Evolutionary conservation across 2,329 filamentous ascomycete genomes (phyloP), one percentile per base, ranked within the genome.

Genomic region (Penicillium sp.): DNA sequence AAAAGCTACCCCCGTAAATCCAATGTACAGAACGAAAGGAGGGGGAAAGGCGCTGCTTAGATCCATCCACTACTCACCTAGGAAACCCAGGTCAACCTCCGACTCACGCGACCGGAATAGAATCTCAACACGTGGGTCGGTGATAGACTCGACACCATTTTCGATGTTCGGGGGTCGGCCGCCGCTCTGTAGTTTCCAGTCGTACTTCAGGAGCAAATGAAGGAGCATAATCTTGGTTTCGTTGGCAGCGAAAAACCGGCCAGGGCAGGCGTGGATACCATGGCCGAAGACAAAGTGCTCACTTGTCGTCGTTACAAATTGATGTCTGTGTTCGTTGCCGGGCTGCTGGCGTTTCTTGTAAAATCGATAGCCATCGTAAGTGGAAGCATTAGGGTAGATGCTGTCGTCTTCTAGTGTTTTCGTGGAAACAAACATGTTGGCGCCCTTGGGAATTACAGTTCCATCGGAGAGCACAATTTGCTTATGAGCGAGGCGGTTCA

Each of bases 181-280:
- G 8, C 67, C 50, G 0, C 62, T 59, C 6, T 77, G 55, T 17
- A 69, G 56, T 54, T 73, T 72, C 49, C 79, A 64, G 24, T 81
- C 77, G 57, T 79, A 81, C 51, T 79, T 75, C 32, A 75, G 60
- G 1, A 80, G 56, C 19, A 80, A 58, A 46, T 78, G 71, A 1
- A 75, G 68, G 31, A 79, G 57, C 13, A 79, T 66, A 60, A 81
- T 76, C 60, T 81, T 81, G 13, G 79, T 64, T 60, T 79, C 77
- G 49, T 78, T 72, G 0, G 76, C 72, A 0, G 77, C 77, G 51
- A 80, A 80, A 66, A 81, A 81, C 0, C 78, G 70, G 0, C 78
- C 78, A 0, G 77, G 75, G 41, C 78, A 69, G 13, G 66, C 62
- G 37, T 67, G 61, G 26, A 59, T 39, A 7, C 70, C 69, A 44